A percentile compares a stretch with the other conserved stretches of the same genome.
Conservation (phyloP, 495 filamentous ascomycete genomes). For the Cryomyces minteri region DNA sequence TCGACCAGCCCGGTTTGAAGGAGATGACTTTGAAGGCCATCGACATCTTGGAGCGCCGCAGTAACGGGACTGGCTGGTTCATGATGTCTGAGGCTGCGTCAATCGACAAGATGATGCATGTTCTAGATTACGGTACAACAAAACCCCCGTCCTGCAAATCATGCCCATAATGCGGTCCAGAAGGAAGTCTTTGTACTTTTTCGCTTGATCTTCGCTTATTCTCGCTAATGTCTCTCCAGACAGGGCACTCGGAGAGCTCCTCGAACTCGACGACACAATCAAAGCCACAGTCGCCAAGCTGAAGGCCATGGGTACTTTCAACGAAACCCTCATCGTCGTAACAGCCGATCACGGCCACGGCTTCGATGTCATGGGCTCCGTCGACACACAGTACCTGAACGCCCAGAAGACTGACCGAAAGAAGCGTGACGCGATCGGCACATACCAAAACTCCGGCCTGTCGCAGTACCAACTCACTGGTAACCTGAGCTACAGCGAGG, state of each 20-base stretch:
- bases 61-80: constrained; percentile 50
- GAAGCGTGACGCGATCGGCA: constrained; percentile 49
- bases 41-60: constrained; percentile 44
- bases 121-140: constrained; percentile 43
- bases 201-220: too few relatives aligned
- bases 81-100: constrained; percentile 60
- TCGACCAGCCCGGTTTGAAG: constrained; percentile 52
- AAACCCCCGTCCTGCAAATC: too few relatives aligned
- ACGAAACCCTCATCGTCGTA: constrained; percentile 51
- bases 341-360: constrained; percentile 66
- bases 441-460: constrained; percentile 43
- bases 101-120: constrained; percentile 69
- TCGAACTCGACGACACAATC: constrained; percentile 60
- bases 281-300: constrained; percentile 46
- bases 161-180: too few relatives aligned
- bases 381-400: constrained; percentile 39
- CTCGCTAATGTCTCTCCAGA: constrained; percentile 14
- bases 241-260: constrained; percentile 52
- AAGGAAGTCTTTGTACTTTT: too few relatives aligned
- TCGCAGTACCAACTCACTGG: constrained; percentile 41
- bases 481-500: constrained; percentile 34
- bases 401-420: constrained; percentile 37
- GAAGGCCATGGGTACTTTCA: constrained; percentile 31
- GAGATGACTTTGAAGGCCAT: constrained; percentile 71
- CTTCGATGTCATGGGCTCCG: constrained; percentile 42